Evolutionary conservation across 108 stramenopile species (phyloP), one percentile per base, ranked within the genome.

Genomic region (Pseudonitzschia pungens): DNA sequence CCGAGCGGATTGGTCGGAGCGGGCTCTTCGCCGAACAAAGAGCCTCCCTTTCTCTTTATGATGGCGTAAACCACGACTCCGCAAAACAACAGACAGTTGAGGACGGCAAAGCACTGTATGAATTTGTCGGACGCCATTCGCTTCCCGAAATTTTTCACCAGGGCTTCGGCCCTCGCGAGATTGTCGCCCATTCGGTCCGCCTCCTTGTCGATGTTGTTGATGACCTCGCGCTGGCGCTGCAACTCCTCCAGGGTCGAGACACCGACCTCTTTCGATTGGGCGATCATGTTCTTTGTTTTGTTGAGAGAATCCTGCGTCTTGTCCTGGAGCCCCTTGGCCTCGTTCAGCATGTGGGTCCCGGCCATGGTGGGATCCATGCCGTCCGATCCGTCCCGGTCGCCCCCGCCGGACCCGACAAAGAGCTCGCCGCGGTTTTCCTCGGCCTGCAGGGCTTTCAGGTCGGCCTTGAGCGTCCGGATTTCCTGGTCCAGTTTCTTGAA

Each of bases 121-220:
- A 98, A 92, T 67, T 86, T 93, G 71, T 98, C 97, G 4, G 94
- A 88, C 36, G 95, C 95, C 94, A 98, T 96, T 29, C 96, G 81
- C 79, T 94, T 96, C 10, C 94, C 91, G 78, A 97, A 98, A 14
- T 84, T 83, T 71, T 94, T 95, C 29, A 98, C 81, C n/a, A 98
- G 78, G 32, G 85, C 92, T 71, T 98, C 93, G 9, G 97, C 94
- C 31, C 96, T 54, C 3, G 86, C 82, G 42, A 98, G 82, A 55
- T 87, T 86, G 43, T 95, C 87, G 52, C 95, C 97, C 36, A 98
- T 94, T 59, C 90, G 77, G 83, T 94, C 93, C 20, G 89, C 92
- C 40, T 95, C 91, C 58, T 83, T 81, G 26, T 96, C 94, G 80
- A 98, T 96, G 54, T 88, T 87, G 15, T 79, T 65, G 62, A 97